phyloP scores from a whole-genome alignment of 805 yeast genomes.

The Zygosaccharomyces bailii region DNA sequence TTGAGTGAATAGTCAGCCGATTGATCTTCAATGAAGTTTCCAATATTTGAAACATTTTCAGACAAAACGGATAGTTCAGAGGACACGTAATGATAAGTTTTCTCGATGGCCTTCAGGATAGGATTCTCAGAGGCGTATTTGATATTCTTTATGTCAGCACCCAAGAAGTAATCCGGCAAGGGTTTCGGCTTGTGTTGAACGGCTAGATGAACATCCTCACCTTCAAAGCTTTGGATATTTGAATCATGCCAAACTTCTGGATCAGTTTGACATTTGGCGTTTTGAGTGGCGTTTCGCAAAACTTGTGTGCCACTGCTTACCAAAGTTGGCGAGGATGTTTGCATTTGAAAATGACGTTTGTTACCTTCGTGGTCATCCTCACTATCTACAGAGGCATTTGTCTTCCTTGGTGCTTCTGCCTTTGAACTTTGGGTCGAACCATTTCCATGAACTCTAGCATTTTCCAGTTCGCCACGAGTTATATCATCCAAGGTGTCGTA shows the following conservation, averaged over 20 bases:
- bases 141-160: conserved; percentile 20
- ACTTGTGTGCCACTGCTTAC: conserved; percentile 11
- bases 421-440: neutral
- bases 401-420: neutral
- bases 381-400: neutral
- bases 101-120: conserved; percentile 25
- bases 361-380: neutral
- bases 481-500: conserved; percentile 26
- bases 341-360: neutral
- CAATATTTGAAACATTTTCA: conserved; percentile 32
- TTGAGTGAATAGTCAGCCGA: conserved; percentile 19
- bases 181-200: conserved; percentile 24
- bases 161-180: conserved; percentile 20
- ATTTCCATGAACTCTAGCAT: conserved; percentile 1
- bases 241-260: conserved; percentile 14
- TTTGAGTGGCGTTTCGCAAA: conserved; percentile 5
- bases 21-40: conserved; percentile 36
- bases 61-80: conserved; percentile 36
- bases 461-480: conserved; percentile 20
- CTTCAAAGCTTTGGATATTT: conserved; percentile 31
- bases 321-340: neutral
- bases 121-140: conserved; percentile 16
- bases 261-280: conserved; percentile 24
- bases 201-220: conserved; percentile 36
- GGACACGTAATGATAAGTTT: conserved; percentile 26